These are phyloP conservation scores for Mycena vitilis DNA, from an alignment of 768 basidiomycete genomes.

Conservation along the genomic window DNA sequence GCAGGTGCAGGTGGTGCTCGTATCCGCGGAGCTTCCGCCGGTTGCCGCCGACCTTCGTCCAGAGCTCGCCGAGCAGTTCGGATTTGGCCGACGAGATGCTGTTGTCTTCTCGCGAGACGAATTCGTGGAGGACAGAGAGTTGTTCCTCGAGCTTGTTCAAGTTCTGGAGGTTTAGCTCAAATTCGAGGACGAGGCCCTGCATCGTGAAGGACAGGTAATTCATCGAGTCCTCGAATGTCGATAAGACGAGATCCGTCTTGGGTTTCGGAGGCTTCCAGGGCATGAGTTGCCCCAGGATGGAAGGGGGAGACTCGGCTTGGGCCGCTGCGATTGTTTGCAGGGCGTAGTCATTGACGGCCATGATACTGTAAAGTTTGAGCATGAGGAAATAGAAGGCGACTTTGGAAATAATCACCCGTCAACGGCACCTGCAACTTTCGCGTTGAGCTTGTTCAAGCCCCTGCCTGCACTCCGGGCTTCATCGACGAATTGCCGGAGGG, in stretches of 20 bases:
- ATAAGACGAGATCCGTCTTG: conserved; percentile 58
- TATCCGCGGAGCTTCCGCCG: conserved; percentile 58
- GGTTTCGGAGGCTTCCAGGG: conserved; percentile 50
- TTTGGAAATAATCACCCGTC: conserved; percentile 65
- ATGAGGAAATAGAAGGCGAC: not conserved
- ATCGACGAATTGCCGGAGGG: conserved; percentile 64
- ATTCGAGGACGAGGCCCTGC: conserved; percentile 75
- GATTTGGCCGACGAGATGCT: conserved; percentile 56
- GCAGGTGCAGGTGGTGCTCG: conserved; percentile 61
- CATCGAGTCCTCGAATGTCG: conserved; percentile 60
- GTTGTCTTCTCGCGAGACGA: conserved; percentile 69
- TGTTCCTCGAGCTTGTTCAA: conserved; percentile 73
- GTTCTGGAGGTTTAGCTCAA: conserved; percentile 64
- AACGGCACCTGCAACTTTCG: conserved; percentile 79
- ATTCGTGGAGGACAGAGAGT: conserved; percentile 66
- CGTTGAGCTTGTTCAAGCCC: conserved; percentile 69
- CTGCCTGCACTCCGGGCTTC: conserved; percentile 72
- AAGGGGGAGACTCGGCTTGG: conserved; percentile 48
- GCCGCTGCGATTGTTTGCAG: conserved; percentile 65
- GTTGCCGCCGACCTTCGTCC: conserved; percentile 79
- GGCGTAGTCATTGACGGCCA: conserved; percentile 81
- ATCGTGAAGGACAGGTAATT: conserved; percentile 57
- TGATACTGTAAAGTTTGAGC: conserved; percentile 57
- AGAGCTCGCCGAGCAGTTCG: conserved; percentile 72
- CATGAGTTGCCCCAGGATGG: conserved; percentile 50